Conservation (phyloP, 2,329 filamentous ascomycete species). For the Paecilomyces dactylethromorphus region DNA sequence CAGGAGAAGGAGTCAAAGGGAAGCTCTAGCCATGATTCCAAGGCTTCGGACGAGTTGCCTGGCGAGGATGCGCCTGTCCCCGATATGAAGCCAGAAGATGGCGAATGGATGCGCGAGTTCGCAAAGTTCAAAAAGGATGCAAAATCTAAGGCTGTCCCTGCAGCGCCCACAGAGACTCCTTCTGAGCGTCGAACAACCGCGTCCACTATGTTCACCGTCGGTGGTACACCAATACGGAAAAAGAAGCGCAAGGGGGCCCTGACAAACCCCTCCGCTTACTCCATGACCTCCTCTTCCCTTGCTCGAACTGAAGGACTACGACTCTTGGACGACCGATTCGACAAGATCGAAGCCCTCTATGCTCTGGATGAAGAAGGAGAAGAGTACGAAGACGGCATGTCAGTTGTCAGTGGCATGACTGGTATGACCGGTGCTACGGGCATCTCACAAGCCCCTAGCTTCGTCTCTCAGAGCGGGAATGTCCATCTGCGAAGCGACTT, state of each 20-base stretch:
- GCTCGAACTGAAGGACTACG: slow-evolving; percentile 81
- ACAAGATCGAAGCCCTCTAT: slow-evolving; percentile 80
- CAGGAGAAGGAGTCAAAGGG: slow-evolving; percentile 27
- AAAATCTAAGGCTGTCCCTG: slow-evolving; percentile 28
- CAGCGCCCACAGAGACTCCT: slow-evolving; percentile 26
- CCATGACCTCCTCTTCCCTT: slow-evolving; percentile 84
- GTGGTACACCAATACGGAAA: slow-evolving; percentile 57
- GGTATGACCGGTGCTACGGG: slow-evolving; percentile 55
- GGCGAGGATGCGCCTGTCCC: slow-evolving; percentile 32
- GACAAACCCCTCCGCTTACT: slow-evolving; percentile 80
- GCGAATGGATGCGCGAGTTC: slow-evolving; percentile 88
- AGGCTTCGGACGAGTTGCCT: slow-evolving; percentile 26
- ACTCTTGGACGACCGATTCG: slow-evolving; percentile 83
- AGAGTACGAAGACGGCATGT: slow-evolving; percentile 47
- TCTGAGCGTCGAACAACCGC: slow-evolving; percentile 35
- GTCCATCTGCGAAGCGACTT: slow-evolving; percentile 69
- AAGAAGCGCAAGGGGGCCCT: slow-evolving; percentile 96
- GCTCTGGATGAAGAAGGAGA: slow-evolving; percentile 53
- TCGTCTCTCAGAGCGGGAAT: slow-evolving; percentile 27
- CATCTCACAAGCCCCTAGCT: slow-evolving; percentile 53
- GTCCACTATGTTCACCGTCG: slow-evolving; percentile 50
- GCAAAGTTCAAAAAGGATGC: slow-evolving; percentile 84
- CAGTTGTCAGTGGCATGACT: slow-evolving; percentile 39
- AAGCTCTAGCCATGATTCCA: slow-evolving; percentile 9
- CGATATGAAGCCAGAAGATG: slow-evolving; percentile 54